Base-by-base conservation (phyloP, 2,329 filamentous ascomycete species). In the Cladosporium sp. region DNA sequence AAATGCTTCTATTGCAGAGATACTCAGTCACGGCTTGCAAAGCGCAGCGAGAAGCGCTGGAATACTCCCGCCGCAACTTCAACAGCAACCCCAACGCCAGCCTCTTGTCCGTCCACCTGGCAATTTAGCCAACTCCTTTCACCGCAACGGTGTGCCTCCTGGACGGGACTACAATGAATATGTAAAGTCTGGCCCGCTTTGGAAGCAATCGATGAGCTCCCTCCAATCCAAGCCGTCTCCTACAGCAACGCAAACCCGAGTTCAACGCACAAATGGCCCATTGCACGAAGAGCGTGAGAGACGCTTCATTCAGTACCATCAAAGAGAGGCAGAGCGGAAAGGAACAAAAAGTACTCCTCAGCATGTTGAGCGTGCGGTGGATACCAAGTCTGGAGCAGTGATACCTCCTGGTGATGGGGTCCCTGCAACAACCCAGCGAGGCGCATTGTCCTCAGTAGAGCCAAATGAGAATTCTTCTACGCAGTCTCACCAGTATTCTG, bases 321-420 rank as follows among this genome's bases (percentile, higher is more conserved):
- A 40, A 26, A 64, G 58, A 40, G 62, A 64, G 28, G 37, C 62
- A 14, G 53, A 64, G 37, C 37, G 62, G 6, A 59, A 29, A 18
- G 12, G 35, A 3, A 7, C 10, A 11, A 21, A 10, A 5, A 3
- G 8, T 12, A 1, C 16, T 12, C 11, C 29, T 5, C 52, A 55
- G 16, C 8, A 31, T 3, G 5, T 12, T 21, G 28, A 16, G 18
- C 52, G 12, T 29, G 18, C 12, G 16, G 33, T 28, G 5, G 21
- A 40, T 28, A 57, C 14, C n/a, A 37, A 28, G 3, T 21, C 33
- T 40, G 31, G 55, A 40, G 33, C 33, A 11, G n/a, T 40, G 21
- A 11, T 5, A 16, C 12, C n/a, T n/a, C 18, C 33, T 5, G 18
- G 33, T 16, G 12, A 26, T 57, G 6, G 29, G 33, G 52, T n/a